These are phyloP conservation scores for Ephemerocybe angulata DNA, from an alignment of 768 basidiomycete species.

Conservation along the genomic window DNA sequence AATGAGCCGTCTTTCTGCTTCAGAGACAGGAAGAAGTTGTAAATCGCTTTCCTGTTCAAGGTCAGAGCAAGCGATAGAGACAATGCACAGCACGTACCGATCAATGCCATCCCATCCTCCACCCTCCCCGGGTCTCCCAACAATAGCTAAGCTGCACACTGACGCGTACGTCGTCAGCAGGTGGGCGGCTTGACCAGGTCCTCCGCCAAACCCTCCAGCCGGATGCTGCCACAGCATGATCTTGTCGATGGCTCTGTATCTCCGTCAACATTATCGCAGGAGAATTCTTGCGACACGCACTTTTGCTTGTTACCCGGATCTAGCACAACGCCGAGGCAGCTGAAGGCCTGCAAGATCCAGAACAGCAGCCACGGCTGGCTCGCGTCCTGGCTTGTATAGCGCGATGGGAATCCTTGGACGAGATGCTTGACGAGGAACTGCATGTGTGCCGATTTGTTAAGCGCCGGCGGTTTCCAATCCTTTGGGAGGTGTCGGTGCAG, in stretches of 20 bases:
- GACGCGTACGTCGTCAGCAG: slow-evolving; percentile 88
- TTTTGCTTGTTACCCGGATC: slow-evolving; percentile 75
- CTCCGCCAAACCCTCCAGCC: slow-evolving; percentile 88
- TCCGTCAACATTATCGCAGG: neutral
- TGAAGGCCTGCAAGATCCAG: slow-evolving; percentile 87
- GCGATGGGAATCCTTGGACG: slow-evolving; percentile 73
- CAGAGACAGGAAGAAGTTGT: slow-evolving; percentile 85
- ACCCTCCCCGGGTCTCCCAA: slow-evolving; percentile 63
- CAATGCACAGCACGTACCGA: slow-evolving; percentile 52
- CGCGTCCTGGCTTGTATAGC: slow-evolving; percentile 85
- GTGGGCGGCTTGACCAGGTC: slow-evolving; percentile 85
- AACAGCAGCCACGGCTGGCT: slow-evolving; percentile 94
- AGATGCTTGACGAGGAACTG: slow-evolving; percentile 72
- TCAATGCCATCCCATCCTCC: slow-evolving; percentile 89
- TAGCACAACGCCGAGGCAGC: slow-evolving; percentile 69
- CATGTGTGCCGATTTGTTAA: slow-evolving; percentile 67
- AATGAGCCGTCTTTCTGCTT: slow-evolving; percentile 95
- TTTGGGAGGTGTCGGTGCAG: slow-evolving; percentile 53
- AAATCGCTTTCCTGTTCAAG: slow-evolving; percentile 59
- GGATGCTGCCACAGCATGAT: slow-evolving; percentile 80
- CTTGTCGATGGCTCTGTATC: slow-evolving; percentile 69
- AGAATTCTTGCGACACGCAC: slow-evolving; percentile 39
- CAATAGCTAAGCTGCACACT: slow-evolving; percentile 79
- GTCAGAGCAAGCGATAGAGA: neutral
- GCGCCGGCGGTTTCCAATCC: slow-evolving; percentile 10